Evolutionary conservation across 345 rosid species (phyloP), one percentile per base, ranked within the genome.

Genomic region (Aethionema arabicum): DNA sequence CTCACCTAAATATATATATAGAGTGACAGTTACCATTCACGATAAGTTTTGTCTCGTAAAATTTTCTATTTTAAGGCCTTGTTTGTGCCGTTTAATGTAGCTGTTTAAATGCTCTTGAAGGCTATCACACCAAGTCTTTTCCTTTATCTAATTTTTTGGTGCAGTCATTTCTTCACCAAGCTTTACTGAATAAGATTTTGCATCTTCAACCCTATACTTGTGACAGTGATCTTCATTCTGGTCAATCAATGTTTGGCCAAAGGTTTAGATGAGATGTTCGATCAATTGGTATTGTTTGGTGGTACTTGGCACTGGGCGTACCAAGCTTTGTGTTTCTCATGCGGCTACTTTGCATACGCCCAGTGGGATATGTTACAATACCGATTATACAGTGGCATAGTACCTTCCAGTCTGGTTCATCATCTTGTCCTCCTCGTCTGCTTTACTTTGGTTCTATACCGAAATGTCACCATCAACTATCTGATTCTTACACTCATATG

Each of bases 291-390:
- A 42, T 77, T 91, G 66, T 74, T 86, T 56, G 82, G 74, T 64
- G 74, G 74, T 72, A 63, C 82, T 13, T 88, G 98, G 98, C 79
- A 77, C n/a, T 83, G 86, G 95, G 95, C 96, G 8, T 83, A 83
- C 36, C 84, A 79, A 39, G 85, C 88, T 69, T 58, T 91, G 65
- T 85, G 98, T 75, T 83, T 88, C 72, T 91, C 96, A 6, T 86
- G 92, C 51, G 96, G 98, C 43, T 91, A 91, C 77, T 91, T 91
- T 56, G 98, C 95, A 0, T 91, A 91, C 77, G 98, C 88, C 78
- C 96, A 88, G 54, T 81, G 79, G 85, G 98, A 91, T 76, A 86
- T 91, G 98, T 83, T 88, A 74, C 80, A 56, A 53, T 83, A 85
- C 66, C 77, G 79, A 35, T 68, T 91, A 21, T 91, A 91, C 72